These are phyloP conservation scores for Quillaja saponaria DNA, from an alignment of 306 rosid genomes.

Conservation along the genomic window DNA sequence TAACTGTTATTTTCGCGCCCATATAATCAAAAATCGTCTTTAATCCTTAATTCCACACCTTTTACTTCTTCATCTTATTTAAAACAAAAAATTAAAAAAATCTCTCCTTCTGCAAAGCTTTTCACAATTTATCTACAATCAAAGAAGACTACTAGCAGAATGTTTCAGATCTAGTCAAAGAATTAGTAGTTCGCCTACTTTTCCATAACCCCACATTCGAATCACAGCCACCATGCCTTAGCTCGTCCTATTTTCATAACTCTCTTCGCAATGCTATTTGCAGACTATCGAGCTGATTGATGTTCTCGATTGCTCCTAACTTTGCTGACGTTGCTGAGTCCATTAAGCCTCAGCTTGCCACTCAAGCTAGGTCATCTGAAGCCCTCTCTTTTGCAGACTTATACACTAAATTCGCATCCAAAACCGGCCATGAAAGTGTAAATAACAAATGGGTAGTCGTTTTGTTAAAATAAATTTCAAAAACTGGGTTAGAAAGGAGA, in stretches of 20 bases:
- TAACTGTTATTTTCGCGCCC: no score
- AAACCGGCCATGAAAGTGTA: conserved; percentile 65
- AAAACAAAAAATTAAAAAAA: not conserved
- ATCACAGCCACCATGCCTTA: conserved; percentile 46
- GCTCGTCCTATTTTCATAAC: conserved; percentile 50
- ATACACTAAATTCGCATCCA: conserved; percentile 69
- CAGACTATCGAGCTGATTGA: conserved; percentile 72
- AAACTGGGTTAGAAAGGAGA: no score
- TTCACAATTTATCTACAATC: conserved; percentile 35
- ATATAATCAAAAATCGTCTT: no score
- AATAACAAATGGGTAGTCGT: conserved; percentile 92
- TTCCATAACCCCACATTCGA: conserved; percentile 48
- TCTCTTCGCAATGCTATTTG: conserved; percentile 85
- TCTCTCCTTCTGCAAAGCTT: not conserved
- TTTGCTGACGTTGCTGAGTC: conserved; percentile 87
- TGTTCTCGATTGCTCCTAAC: conserved; percentile 83
- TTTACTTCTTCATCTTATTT: not conserved
- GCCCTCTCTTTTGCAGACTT: conserved; percentile 93
- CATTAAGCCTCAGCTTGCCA: conserved; percentile 86
- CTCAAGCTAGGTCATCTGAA: conserved; percentile 77
- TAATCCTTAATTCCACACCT: not conserved
- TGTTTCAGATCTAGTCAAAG: conserved; percentile 78
- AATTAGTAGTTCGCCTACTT: conserved; percentile 69
- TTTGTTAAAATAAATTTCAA: no score
- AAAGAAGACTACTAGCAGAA: conserved; percentile 88